phyloP scores from a whole-genome alignment of 2,329 filamentous ascomycete species.

The Cordyceps javanica region DNA sequence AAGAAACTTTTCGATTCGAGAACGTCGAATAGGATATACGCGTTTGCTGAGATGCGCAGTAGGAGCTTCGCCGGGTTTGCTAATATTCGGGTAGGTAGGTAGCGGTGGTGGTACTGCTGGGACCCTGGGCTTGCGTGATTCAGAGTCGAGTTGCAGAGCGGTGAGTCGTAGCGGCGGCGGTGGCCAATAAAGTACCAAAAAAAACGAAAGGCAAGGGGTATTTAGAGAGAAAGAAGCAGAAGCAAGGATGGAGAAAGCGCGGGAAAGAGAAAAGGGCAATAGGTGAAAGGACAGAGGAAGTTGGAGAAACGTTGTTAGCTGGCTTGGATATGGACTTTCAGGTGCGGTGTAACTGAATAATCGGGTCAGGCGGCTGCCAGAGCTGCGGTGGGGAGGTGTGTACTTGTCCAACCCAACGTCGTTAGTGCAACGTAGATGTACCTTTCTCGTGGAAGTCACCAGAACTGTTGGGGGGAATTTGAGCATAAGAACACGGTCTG shows the following conservation, averaged over 20 bases:
- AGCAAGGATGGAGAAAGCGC: not conserved
- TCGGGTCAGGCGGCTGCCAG: not conserved
- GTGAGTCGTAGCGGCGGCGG: not conserved
- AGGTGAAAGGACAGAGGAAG: not conserved
- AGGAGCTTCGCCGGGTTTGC: not conserved
- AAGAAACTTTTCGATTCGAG: not conserved
- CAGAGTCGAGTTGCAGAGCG: not conserved
- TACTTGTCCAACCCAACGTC: not conserved
- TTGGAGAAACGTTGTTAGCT: not conserved
- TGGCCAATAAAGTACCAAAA: not conserved
- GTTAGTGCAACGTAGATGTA: not conserved
- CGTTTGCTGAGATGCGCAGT: not conserved
- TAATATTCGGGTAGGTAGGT: too few species aligned
- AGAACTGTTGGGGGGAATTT: too few species aligned
- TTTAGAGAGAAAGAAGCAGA: not conserved
- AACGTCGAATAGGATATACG: too few species aligned
- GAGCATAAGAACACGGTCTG: too few species aligned
- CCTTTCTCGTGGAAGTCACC: not conserved
- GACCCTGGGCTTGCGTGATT: slow-evolving; percentile 3
- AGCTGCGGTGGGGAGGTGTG: not conserved
- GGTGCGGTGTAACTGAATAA: slow-evolving; percentile 6
- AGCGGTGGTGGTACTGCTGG: not conserved
- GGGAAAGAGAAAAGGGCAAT: not conserved
- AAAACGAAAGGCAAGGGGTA: not conserved
- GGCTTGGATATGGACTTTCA: not conserved